phyloP scores from a whole-genome alignment of 805 yeast genomes.

The Kockiozyma suomiensis region DNA sequence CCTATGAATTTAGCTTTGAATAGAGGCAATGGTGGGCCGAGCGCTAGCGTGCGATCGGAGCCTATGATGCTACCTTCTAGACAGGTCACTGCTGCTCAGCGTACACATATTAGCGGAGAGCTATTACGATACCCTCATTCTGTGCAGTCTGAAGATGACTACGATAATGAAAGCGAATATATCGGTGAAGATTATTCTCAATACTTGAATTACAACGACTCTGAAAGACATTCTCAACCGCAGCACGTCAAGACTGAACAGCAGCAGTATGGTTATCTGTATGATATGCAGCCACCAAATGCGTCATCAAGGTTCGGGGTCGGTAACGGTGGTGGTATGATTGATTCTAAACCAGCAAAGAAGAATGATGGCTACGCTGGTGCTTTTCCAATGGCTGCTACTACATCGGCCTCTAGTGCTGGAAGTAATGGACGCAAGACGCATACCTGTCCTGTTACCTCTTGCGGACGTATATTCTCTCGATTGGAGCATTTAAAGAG shows the following conservation, averaged over 20 bases:
- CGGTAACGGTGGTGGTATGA: not conserved
- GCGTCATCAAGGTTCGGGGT: constrained; percentile 2
- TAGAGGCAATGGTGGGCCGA: not conserved
- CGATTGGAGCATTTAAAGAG: constrained; percentile 32
- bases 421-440: constrained; percentile 26
- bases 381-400: constrained; percentile 8
- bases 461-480: constrained; percentile 33
- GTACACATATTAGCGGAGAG: not conserved
- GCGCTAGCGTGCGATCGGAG: not conserved
- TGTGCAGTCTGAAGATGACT: constrained; percentile 13
- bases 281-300: not conserved
- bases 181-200: constrained; percentile 13
- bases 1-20: not conserved
- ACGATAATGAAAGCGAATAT: constrained; percentile 16
- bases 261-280: constrained; percentile 5
- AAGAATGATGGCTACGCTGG: not conserved
- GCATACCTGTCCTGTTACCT: constrained; percentile 29
- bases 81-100: not conserved
- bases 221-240: not conserved
- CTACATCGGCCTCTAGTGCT: constrained; percentile 7
- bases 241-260: not conserved
- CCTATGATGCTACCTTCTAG: not conserved
- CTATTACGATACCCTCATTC: not conserved
- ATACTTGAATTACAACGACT: constrained; percentile 15
- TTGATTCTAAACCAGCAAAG: not conserved